These are phyloP conservation scores for Geosmithia flava DNA, from an alignment of 2,329 filamentous ascomycete genomes.

Conservation along the genomic window DNA sequence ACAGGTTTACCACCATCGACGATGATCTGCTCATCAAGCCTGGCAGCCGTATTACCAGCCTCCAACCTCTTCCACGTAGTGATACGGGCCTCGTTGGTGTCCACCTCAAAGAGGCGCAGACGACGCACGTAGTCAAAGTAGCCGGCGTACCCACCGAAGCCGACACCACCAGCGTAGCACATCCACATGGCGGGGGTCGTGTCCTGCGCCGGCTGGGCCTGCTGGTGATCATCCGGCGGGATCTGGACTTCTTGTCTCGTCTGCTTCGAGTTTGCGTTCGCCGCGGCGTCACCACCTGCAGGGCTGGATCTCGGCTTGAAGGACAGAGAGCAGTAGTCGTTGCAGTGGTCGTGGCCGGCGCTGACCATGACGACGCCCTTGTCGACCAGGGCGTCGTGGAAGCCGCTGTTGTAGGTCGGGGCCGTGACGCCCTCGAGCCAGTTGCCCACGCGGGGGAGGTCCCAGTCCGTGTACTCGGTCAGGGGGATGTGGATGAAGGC, in stretches of 20 bases:
- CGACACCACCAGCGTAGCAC: conserved; percentile 89
- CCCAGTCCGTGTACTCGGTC: conserved; percentile 64
- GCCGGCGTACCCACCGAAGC: conserved; percentile 90
- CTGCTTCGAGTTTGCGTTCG: background rate
- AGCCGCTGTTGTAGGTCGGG: conserved; percentile 81
- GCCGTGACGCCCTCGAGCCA: conserved; percentile 81
- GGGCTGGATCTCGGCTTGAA: conserved; percentile 20
- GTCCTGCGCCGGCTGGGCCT: conserved; percentile 16
- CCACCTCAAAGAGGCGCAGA: conserved; percentile 81
- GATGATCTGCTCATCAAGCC: conserved; percentile 52
- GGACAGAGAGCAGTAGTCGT: conserved; percentile 84
- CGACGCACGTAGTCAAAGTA: conserved; percentile 78
- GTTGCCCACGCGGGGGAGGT: conserved; percentile 49
- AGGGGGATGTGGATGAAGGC: conserved; percentile 96
- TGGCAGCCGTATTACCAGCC: conserved; percentile 38
- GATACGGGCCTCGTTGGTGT: conserved; percentile 81
- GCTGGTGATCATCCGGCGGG: background rate
- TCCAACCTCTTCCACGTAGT: conserved; percentile 89
- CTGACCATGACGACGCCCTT: conserved; percentile 79
- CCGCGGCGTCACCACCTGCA: background rate
- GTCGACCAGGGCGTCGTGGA: conserved; percentile 78
- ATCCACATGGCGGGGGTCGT: conserved; percentile 76
- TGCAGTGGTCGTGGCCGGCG: conserved; percentile 92
- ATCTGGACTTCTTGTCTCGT: background rate
- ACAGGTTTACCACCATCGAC: conserved; percentile 46